Base-by-base conservation (phyloP, 2,329 filamentous ascomycete species). In the Stachybotrys elegans region DNA sequence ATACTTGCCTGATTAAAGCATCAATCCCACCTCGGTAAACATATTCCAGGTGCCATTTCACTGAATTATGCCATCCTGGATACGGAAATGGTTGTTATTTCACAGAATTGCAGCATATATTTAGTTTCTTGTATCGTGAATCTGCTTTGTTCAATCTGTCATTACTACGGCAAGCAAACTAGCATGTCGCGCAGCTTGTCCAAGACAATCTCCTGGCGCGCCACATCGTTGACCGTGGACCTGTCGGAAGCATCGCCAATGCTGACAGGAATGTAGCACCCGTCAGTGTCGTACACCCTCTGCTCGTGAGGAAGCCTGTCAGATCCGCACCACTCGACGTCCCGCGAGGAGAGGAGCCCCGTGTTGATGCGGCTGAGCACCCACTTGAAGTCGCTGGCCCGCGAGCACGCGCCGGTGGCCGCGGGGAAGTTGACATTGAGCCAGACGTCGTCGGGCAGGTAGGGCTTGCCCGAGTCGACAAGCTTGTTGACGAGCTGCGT, bases 351-450 rank as follows among this genome's bases (percentile, higher is more conserved):
- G 45, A 81, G 63, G 9, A 80, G 60, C 3, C 79, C 68, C 25
- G 69, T 62, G 57, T 81, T 76, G 56, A 88, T 79, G 16, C 83
- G 71, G 38, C 70, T 81, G 23, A 87, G 63, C 5, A 87, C 76
- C 60, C 78, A 88, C 52, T 73, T 72, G 69, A 85, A 84, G 43
- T 81, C 65, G 22, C 65, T 63, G 0, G 72, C 59, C 19, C 67
- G 64, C 12, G 65, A 70, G 63, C 84, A 87, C 42, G 61, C 58
- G 0, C 58, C 68, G 6, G 65, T 61, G 2, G 78, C 73, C 45
- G 69, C 61, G 5, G 79, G 79, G 54, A 84, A 85, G 64, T 88
- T 88, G 53, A 88, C 81, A 51, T 87, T 88, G 23, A 88, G 71
- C 59, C 73, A 86, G 27, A 78, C 70, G 37, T 74, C 70, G 0